phyloP scores from a whole-genome alignment of 2,329 filamentous ascomycete species.

The Colletotrichum aenigma region DNA sequence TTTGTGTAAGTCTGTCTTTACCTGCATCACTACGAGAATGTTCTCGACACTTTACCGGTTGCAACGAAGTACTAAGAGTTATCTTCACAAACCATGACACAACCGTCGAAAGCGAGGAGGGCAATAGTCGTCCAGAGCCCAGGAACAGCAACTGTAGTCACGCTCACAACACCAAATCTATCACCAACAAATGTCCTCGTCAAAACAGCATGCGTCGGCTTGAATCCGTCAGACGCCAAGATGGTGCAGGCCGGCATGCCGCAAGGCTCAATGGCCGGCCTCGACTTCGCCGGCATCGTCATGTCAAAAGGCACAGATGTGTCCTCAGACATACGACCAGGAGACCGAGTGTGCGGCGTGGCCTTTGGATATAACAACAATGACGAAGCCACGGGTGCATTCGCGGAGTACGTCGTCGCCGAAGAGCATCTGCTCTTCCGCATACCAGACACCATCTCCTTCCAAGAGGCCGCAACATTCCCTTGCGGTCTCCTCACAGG shows the following conservation, averaged over 20 bases:
- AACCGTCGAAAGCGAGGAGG: neutral
- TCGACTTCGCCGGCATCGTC: slow-evolving; percentile 38
- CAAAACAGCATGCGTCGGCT: slow-evolving; percentile 30
- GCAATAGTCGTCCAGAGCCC: neutral
- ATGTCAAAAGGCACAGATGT: slow-evolving; percentile 27
- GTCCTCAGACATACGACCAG: slow-evolving; percentile 28
- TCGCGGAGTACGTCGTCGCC: slow-evolving; percentile 30
- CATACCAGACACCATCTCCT: slow-evolving; percentile 27
- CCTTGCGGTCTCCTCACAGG: neutral
- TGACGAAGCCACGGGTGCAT: slow-evolving; percentile 28
- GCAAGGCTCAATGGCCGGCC: slow-evolving; percentile 32
- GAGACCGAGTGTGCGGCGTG: slow-evolving; percentile 30
- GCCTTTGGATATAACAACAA: slow-evolving; percentile 24
- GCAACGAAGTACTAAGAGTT: fast-evolving
- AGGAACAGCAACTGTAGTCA: neutral
- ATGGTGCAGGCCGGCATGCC: slow-evolving; percentile 28
- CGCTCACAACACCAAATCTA: neutral
- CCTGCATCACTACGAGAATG: neutral
- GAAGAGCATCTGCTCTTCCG: slow-evolving; percentile 23
- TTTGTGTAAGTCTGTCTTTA: neutral
- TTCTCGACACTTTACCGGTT: neutral
- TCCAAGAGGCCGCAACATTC: slow-evolving; percentile 28
- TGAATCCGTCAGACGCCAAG: slow-evolving; percentile 42
- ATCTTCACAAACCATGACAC: neutral
- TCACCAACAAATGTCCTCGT: slow-evolving; percentile 22